Conservation (phyloP, 208 protist species). For the Leishmania tarentolae region DNA sequence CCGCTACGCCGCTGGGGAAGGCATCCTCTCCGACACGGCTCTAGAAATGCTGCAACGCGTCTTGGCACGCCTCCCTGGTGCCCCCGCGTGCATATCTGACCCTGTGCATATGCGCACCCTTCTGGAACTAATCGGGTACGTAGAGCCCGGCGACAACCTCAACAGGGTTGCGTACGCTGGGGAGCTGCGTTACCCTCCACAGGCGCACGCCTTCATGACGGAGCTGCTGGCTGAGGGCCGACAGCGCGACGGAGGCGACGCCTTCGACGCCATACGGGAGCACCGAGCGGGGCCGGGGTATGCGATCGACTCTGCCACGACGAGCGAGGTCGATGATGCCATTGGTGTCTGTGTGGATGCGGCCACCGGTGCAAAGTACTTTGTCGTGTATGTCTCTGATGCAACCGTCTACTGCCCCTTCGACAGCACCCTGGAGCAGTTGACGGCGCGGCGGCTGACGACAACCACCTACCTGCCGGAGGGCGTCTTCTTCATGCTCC, state of each 20-base stretch:
- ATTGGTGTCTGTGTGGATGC: conserved; percentile 76
- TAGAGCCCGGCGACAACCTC: conserved; percentile 73
- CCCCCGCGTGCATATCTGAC: conserved; percentile 40
- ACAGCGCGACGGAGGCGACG: conserved; percentile 66
- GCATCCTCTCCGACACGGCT: conserved; percentile 57
- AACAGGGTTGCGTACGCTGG: conserved; percentile 65
- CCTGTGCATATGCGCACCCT: conserved; percentile 65
- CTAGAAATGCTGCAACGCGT: conserved; percentile 56
- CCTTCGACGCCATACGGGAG: conserved; percentile 69
- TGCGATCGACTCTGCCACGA: conserved; percentile 88
- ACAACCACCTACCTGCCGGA: conserved; percentile 92
- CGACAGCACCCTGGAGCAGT: conserved; percentile 78
- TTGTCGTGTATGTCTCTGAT: conserved; percentile 89
- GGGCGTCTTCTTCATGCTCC: conserved; percentile 90
- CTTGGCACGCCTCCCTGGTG: conserved; percentile 50
- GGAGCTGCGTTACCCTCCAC: conserved; percentile 65
- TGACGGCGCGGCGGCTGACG: conserved; percentile 76
- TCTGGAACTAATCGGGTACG: conserved; percentile 62
- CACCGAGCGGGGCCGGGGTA: conserved; percentile 55
- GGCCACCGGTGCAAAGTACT: conserved; percentile 58
- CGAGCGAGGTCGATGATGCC: conserved; percentile 91
- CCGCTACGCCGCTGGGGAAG: conserved; percentile 73
- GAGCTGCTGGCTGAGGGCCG: conserved; percentile 41
- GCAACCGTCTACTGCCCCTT: conserved; percentile 89
- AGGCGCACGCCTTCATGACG: conserved; percentile 61